A percentile compares a stretch with the other conserved stretches of the same genome.
Evolutionary conservation across 805 yeast genomes (phyloP).

Genomic region (Pichia ethanolica): DNA sequence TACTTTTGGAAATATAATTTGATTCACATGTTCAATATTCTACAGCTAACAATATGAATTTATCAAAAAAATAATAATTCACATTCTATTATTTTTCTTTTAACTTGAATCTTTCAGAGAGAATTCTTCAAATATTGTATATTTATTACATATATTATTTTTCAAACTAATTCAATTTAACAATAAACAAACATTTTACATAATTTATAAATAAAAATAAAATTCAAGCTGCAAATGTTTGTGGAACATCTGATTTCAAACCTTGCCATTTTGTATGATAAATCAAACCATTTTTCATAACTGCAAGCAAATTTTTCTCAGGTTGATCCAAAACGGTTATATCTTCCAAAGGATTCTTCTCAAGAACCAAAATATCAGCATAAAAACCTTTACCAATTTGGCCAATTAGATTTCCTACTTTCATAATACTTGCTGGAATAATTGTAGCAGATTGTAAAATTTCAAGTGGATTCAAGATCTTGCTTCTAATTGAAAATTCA

Average conservation of each 20-base stretch:
- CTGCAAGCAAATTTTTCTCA: conserved; percentile 17
- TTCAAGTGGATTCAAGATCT: conserved; percentile 20
- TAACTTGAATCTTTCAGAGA: too few species aligned
- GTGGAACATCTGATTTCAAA: conserved; percentile 4
- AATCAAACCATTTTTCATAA: conserved; percentile 23
- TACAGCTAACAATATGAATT: too few species aligned
- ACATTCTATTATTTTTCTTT: too few species aligned
- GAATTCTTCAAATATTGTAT: too few species aligned
- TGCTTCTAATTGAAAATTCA: conserved; percentile 22
- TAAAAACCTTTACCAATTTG: conserved; percentile 21
- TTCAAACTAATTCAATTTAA: too few species aligned
- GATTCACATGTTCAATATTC: too few species aligned
- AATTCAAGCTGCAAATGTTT: not conserved
- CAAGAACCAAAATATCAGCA: conserved; percentile 23
- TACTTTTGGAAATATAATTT: too few species aligned
- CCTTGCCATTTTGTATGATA: conserved; percentile 11
- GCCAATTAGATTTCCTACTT: conserved; percentile 17
- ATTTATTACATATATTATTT: too few species aligned
- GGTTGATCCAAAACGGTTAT: conserved; percentile 22
- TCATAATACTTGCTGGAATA: conserved; percentile 21
- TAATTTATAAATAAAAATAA: too few species aligned
- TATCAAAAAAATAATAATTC: too few species aligned
- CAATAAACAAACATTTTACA: too few species aligned
- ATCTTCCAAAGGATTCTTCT: conserved; percentile 22
- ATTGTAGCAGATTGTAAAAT: conserved; percentile 24